phyloP scores from a whole-genome alignment of 2,329 filamentous ascomycete species.

The Talaromyces sp. region DNA sequence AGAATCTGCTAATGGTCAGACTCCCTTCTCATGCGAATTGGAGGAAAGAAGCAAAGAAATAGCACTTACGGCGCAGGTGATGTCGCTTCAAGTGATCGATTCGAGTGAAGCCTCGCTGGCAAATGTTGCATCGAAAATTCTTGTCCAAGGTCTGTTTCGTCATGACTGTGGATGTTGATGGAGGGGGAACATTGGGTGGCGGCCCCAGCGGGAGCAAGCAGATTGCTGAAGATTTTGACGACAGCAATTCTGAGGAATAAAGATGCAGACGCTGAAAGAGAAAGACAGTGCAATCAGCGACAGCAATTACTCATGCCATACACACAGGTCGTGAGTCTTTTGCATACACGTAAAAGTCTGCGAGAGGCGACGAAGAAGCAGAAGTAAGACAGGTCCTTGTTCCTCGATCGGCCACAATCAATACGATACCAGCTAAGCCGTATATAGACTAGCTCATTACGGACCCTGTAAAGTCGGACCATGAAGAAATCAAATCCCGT shows the following conservation, averaged over 20 bases:
- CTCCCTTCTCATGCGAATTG: not conserved
- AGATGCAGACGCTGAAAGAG: not conserved
- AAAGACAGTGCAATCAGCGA: not conserved
- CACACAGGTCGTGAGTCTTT: not conserved
- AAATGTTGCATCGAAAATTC: conserved; percentile 44
- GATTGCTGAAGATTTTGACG: not conserved
- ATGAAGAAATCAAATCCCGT: not conserved
- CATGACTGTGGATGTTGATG: conserved; percentile 3
- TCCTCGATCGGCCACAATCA: not conserved
- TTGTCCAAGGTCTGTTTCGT: conserved; percentile 39
- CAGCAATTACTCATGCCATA: not conserved
- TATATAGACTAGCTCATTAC: not conserved
- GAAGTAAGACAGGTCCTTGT: not conserved
- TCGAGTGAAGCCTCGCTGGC: conserved; percentile 45
- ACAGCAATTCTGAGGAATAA: not conserved
- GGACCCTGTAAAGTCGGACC: not conserved
- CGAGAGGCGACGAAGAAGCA: not conserved
- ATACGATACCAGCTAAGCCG: not conserved
- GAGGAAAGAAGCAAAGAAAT: conserved; percentile 4
- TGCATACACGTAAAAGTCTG: not conserved
- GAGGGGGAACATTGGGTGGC: conserved; percentile 13
- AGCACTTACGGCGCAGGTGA: conserved; percentile 43
- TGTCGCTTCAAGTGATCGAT: conserved; percentile 49
- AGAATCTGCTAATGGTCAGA: conserved; percentile 35
- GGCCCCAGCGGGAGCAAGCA: not conserved